A percentile compares a stretch with the other conserved stretches of the same genome.
phyloP scores from a whole-genome alignment of 2,329 filamentous ascomycete species.

The Remersonia thermophila region DNA sequence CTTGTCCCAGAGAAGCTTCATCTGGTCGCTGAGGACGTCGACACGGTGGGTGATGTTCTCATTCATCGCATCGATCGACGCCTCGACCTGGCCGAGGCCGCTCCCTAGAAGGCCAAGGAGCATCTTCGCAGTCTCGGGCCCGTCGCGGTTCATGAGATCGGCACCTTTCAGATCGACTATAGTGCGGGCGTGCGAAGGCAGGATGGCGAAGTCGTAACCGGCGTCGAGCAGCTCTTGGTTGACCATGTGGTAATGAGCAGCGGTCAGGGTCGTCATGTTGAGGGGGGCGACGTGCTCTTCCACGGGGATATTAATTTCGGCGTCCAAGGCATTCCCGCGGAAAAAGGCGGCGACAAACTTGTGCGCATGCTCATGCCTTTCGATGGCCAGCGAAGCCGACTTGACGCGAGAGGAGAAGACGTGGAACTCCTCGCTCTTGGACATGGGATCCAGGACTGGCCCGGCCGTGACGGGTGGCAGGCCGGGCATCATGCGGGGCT shows the following conservation, averaged over 20 bases:
- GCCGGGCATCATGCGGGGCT: slow-evolving; percentile 21
- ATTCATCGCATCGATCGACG: slow-evolving; percentile 10
- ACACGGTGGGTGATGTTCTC: neutral
- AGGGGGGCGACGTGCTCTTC: slow-evolving; percentile 4
- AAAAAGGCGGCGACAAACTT: slow-evolving; percentile 46
- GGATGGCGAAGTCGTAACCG: slow-evolving; percentile 7
- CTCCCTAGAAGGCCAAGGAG: slow-evolving; percentile 8
- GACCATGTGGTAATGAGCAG: slow-evolving; percentile 8
- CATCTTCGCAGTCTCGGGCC: slow-evolving; percentile 2
- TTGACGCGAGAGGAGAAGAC: slow-evolving; percentile 21
- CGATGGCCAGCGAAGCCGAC: slow-evolving; percentile 23
- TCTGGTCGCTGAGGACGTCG: slow-evolving; percentile 5
- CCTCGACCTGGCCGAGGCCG: neutral
- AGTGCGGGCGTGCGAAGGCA: slow-evolving; percentile 6
- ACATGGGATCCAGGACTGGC: slow-evolving; percentile 19
- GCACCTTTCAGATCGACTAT: slow-evolving; percentile 1
- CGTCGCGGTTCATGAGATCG: slow-evolving; percentile 2
- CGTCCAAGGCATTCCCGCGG: slow-evolving; percentile 29
- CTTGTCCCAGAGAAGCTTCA: slow-evolving; percentile 20
- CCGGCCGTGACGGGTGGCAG: slow-evolving; percentile 27
- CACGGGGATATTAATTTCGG: slow-evolving; percentile 2
- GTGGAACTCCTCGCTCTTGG: slow-evolving; percentile 23
- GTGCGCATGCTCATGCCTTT: slow-evolving; percentile 32
- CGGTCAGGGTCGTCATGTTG: slow-evolving; percentile 3
- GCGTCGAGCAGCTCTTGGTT: slow-evolving; percentile 10